Base-by-base conservation (phyloP, 345 rosid genomes). In the Gossypium longicalyx region DNA sequence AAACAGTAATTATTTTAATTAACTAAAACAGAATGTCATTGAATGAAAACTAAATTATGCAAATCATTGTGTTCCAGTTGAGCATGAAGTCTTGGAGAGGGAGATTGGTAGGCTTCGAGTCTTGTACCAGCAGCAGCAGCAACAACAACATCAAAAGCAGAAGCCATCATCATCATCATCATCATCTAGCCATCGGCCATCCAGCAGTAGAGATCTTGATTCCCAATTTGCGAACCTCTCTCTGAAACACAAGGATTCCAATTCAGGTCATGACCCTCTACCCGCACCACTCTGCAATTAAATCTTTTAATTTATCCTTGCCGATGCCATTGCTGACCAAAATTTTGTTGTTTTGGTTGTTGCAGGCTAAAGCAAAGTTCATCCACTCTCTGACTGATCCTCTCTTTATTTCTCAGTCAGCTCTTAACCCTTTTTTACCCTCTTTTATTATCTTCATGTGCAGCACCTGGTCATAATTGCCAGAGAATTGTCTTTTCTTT, bases 71-170 rank as follows among this genome's bases (percentile, higher is more conserved):
- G 68, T 73, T 71, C 89, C 90, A 96, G 99, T 96, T 91, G 99
- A 96, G 85, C 99, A 96, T n/a, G 97, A 93, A 58, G 89, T 96
- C 76, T 83, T 96, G 80, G 99, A 93, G 84, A 90, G 94, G 84
- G 99, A 96, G 83, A 87, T 93, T 71, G 91, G 90, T 74, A 89
- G 98, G 86, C 85, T 96, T 47, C 81, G 87, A 76, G 72, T 83
- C 15, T 65, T 90, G 83, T 90, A 87, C 77, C 90, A 91, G 80
- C 93, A 87, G 67, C 97, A 88, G n/a, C 91, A 88, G 53, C 81
- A 80, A 3, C 87, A 77, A 2, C 87, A 79, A 20, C 88, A 78
- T 5, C 87, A 79, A 19, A 89, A 82, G 19, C 85, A 80, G 71
- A 89, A 79, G 60, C 79, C 86, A 67, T 83, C 91, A 69, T 83